Evolutionary conservation across 108 stramenopile species (phyloP).

Genomic region (Phaeodactylum tricornutum): DNA sequence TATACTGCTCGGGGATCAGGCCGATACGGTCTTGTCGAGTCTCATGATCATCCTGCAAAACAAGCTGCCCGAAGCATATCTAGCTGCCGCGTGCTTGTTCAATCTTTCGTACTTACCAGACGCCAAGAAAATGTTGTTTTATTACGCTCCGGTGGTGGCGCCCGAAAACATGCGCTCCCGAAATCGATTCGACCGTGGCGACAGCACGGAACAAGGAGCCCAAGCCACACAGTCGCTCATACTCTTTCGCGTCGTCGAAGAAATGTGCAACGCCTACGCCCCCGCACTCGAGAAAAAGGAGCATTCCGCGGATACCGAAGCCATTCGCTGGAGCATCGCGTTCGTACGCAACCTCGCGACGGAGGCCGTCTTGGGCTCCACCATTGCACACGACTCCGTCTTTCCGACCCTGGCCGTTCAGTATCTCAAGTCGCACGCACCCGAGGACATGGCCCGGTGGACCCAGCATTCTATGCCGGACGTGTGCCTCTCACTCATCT

Average conservation of each 20-base stretch:
- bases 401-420: background rate
- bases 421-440: too few relatives aligned
- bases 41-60: constrained; percentile 16
- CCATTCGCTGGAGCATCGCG: constrained; percentile 12
- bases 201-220: background rate
- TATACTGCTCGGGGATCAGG: constrained; percentile 14
- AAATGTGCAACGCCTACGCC: background rate
- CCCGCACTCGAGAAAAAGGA: background rate
- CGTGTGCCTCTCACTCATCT: constrained; percentile 1
- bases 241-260: constrained; percentile 3
- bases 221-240: background rate
- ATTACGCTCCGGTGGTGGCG: constrained; percentile 2
- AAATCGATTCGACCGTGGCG: background rate
- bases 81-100: constrained; percentile 31
- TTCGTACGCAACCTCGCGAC: constrained; percentile 9
- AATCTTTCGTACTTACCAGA: constrained; percentile 31
- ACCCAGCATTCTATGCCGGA: too few relatives aligned
- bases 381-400: too few relatives aligned
- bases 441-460: too few relatives aligned
- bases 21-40: constrained; percentile 9
- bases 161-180: background rate
- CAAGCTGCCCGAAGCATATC: constrained; percentile 23
- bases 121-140: constrained; percentile 12
- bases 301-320: constrained; percentile 7
- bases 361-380: too few relatives aligned